Percentiles rank a stretch among this genome's conserved stretches.
phyloP scores from a whole-genome alignment of 2,329 filamentous ascomycete genomes.

The Diplodia intermedia region DNA sequence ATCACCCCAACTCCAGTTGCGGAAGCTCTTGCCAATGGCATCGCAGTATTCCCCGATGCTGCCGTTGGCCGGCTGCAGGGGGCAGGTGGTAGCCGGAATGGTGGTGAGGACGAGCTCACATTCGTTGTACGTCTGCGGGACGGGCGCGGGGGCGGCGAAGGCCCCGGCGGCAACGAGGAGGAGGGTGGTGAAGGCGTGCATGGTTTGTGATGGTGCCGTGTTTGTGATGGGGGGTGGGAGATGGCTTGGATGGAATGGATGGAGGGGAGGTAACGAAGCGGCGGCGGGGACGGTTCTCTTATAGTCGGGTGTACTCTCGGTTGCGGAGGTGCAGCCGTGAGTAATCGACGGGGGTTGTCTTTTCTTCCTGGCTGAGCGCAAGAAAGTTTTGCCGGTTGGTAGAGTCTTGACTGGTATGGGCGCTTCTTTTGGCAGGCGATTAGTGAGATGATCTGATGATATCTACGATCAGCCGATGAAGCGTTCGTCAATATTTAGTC shows the following conservation, averaged over 20 bases:
- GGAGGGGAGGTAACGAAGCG: too few species aligned
- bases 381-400: too few species aligned
- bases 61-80: background rate
- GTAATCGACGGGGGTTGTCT: too few species aligned
- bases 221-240: background rate
- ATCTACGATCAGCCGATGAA: too few species aligned
- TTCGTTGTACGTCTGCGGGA: background rate
- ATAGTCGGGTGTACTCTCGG: too few species aligned
- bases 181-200: background rate
- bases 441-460: too few species aligned
- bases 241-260: background rate
- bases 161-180: background rate
- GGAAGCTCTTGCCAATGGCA: background rate
- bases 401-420: too few species aligned
- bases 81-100: background rate
- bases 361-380: too few species aligned
- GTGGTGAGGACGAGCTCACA: background rate
- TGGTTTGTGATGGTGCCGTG: background rate
- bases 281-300: too few species aligned
- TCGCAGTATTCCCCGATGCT: background rate
- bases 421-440: too few species aligned
- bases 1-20: background rate
- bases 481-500: too few species aligned
- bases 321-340: too few species aligned
- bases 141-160: background rate